Evolutionary conservation across 148 eudicot genomes (phyloP), one percentile per base, ranked within the genome.

Genomic region (Drosera capensis): DNA sequence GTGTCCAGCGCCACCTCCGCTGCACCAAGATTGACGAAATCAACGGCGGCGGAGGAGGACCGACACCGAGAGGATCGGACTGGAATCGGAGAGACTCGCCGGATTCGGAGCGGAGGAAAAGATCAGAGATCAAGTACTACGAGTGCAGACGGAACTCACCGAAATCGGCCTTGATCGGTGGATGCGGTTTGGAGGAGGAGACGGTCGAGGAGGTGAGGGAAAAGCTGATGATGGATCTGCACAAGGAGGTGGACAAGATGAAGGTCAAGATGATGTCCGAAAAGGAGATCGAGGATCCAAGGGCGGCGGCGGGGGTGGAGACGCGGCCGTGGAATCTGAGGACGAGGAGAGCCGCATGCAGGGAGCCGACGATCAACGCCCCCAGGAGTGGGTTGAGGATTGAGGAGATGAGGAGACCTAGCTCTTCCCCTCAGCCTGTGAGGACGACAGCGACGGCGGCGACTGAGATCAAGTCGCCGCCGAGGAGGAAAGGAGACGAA

Each of bases 301-400:
- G 49, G 45, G 31, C 55, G 60, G 24, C 40, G 51, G 51, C 25
- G 21, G 20, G 3, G 3, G 43, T 18, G 20, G 73, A 63, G 40
- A 25, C 45, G 5, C 42, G 64, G 46, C 93, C 74, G 54, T 78
- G 86, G 95, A 84, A 84, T 52, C 64, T 84, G 73, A 55, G 95
- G 71, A 74, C 61, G 6, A 23, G 79, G 30, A 30, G 85, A 53
- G 79, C 83, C 4, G 64, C 73, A 14, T 71, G 63, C 20, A 77
- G 63, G 59, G 62, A 49, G 15, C 68, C 59, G 24, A 48, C 20
- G 8, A 45, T n/a, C 11, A 23, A 23, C 42, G 34, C 35, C 56
- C 45, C 17, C 16, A 54, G 35, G 30, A 65, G 41, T 54, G 39
- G 55, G 37, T 52, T 39, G 53, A 42, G 15, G 23, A 30, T 49